phyloP scores from a whole-genome alignment of 2,329 filamentous ascomycete genomes.

The Colletotrichum camelliae region DNA sequence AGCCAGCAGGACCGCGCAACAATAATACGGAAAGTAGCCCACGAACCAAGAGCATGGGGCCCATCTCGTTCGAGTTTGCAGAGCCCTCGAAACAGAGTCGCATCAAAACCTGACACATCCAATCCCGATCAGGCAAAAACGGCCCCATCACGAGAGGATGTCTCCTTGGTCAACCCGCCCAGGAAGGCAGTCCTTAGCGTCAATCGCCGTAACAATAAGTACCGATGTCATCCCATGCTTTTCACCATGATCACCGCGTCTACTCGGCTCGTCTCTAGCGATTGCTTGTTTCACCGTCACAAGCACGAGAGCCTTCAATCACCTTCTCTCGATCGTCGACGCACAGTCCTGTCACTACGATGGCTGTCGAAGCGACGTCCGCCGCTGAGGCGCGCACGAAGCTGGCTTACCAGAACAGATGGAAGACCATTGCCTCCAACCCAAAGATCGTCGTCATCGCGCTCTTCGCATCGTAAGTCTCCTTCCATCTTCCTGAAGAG shows the following conservation, averaged over 20 bases:
- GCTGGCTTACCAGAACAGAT: conserved; percentile 23
- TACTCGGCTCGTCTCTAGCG: background rate
- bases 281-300: background rate
- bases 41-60: conserved; percentile 5
- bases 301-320: background rate
- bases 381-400: conserved; percentile 16
- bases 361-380: conserved; percentile 5
- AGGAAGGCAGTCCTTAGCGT: conserved; percentile 16
- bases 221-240: background rate
- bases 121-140: conserved; percentile 10
- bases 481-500: background rate
- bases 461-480: conserved; percentile 42
- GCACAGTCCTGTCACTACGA: background rate
- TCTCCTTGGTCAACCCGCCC: background rate
- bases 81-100: background rate
- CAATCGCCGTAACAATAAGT: conserved; percentile 4
- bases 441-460: conserved; percentile 44
- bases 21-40: background rate
- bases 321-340: background rate
- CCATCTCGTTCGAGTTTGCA: background rate
- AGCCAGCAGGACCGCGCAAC: background rate
- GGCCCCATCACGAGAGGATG: background rate
- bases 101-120: conserved; percentile 13
- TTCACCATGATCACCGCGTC: background rate
- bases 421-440: conserved; percentile 36